A percentile compares a stretch with the other conserved stretches of the same genome.
These are phyloP conservation scores for Suillus subaureus DNA, from an alignment of 768 basidiomycete species.

Conservation along the genomic window DNA sequence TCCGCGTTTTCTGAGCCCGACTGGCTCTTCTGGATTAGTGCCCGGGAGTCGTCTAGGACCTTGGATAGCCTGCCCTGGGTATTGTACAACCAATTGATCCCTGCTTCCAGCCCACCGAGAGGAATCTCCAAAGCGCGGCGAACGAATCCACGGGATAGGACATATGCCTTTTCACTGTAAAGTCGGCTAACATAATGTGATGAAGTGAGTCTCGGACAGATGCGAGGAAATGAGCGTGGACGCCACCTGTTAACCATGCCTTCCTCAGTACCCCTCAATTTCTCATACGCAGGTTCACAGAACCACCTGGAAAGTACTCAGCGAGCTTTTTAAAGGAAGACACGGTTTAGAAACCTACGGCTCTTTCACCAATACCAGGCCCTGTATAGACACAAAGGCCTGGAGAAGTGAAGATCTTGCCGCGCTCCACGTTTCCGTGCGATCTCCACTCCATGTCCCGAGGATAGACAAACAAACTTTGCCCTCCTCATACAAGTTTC, in stretches of 20 bases:
- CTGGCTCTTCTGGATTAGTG: conserved; percentile 71
- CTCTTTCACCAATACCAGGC: conserved; percentile 88
- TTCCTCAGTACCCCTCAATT: conserved; percentile 87
- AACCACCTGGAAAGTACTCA: conserved; percentile 60
- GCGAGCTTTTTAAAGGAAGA: conserved; percentile 8
- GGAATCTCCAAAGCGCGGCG: conserved; percentile 87
- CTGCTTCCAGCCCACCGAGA: conserved; percentile 66
- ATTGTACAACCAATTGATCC: conserved; percentile 77
- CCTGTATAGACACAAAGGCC: conserved; percentile 92
- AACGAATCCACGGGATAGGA: conserved; percentile 87
- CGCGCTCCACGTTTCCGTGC: conserved; percentile 85
- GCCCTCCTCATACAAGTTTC: conserved; percentile 93
- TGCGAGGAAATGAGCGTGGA: not conserved
- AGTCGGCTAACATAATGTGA: conserved; percentile 60
- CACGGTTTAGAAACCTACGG: conserved; percentile 57
- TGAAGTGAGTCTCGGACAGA: not conserved
- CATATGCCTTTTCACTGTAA: conserved; percentile 93
- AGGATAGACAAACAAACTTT: conserved; percentile 93
- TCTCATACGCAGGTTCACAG: conserved; percentile 93
- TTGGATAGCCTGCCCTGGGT: conserved; percentile 63
- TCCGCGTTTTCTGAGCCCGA: conserved; percentile 28
- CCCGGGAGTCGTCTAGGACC: conserved; percentile 63
- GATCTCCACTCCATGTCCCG: conserved; percentile 91
- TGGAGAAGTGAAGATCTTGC: conserved; percentile 85
- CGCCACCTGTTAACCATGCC: conserved; percentile 81